These are phyloP conservation scores for Lactifluus piperatus DNA, from an alignment of 768 basidiomycete genomes.

Conservation along the genomic window DNA sequence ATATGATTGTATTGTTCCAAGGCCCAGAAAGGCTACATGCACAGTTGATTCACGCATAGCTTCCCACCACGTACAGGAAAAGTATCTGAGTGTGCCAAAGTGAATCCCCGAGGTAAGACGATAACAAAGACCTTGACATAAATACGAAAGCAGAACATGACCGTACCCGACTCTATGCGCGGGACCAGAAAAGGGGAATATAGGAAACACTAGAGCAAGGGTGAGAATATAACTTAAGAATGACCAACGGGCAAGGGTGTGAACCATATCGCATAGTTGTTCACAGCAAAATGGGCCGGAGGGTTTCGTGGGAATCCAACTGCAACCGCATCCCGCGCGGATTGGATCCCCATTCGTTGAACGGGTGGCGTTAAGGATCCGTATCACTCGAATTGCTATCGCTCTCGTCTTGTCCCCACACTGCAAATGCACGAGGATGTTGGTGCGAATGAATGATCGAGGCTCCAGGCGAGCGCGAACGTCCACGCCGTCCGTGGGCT, in stretches of 20 bases:
- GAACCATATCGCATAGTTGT: background rate
- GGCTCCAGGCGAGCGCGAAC: constrained; percentile 21
- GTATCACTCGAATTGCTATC: constrained; percentile 78
- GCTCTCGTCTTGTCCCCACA: constrained; percentile 84
- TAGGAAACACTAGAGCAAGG: background rate
- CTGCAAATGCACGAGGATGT: constrained; percentile 57
- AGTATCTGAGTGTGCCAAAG: background rate
- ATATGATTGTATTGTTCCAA: background rate
- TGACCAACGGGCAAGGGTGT: background rate
- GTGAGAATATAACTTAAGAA: background rate
- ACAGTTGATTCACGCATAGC: background rate
- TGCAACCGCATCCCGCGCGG: background rate
- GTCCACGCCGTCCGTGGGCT: constrained; percentile 22
- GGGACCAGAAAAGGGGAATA: background rate
- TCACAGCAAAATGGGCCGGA: background rate
- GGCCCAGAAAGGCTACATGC: background rate
- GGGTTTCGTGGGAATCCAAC: background rate
- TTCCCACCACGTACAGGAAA: background rate
- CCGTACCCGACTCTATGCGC: background rate
- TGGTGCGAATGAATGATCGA: constrained; percentile 28
- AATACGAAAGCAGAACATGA: background rate
- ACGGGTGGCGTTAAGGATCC: constrained; percentile 30
- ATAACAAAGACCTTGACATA: background rate
- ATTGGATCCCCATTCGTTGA: background rate
- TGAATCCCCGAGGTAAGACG: background rate